Conservation (phyloP, 2,329 filamentous ascomycete species). For the Trichoderma koningii region DNA sequence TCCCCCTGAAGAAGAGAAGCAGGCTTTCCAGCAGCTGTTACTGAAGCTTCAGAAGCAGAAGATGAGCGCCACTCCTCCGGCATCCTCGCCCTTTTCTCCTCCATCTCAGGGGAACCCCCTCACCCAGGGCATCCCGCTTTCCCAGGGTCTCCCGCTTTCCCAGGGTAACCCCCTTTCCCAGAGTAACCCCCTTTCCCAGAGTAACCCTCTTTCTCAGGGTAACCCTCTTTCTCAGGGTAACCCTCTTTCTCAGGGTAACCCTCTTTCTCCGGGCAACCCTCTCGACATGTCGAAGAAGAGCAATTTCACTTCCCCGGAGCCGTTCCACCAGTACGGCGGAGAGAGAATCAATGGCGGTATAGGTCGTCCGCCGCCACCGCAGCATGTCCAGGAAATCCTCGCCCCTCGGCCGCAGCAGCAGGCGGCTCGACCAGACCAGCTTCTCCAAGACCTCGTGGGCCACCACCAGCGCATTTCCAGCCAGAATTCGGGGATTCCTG, state of each 20-base stretch:
- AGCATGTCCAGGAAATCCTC: conserved; percentile 55
- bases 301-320: conserved; percentile 50
- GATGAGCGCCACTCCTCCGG: conserved; percentile 49
- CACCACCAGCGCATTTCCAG: conserved; percentile 59
- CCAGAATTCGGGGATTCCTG: conserved; percentile 51
- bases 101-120: conserved; percentile 39
- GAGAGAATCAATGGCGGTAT: conserved; percentile 50
- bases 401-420: conserved; percentile 54
- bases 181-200: conserved; percentile 40
- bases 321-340: conserved; percentile 50
- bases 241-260: conserved; percentile 42
- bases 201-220: conserved; percentile 38
- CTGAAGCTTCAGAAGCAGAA: conserved; percentile 73
- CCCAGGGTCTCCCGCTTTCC: too few species aligned
- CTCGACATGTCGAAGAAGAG: conserved; percentile 40
- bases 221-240: conserved; percentile 29
- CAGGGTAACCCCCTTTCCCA: too few species aligned
- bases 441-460: conserved; percentile 61
- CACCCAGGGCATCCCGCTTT: too few species aligned
- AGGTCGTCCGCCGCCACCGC: conserved; percentile 44
- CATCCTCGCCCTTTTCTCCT: conserved; percentile 47
- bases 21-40: conserved; percentile 80
- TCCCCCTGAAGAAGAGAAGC: conserved; percentile 68
- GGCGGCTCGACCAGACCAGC: conserved; percentile 58
- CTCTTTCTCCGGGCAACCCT: conserved; percentile 39